Conservation (phyloP, 352 stramenopile species). For the Pythium plurisporium region DNA sequence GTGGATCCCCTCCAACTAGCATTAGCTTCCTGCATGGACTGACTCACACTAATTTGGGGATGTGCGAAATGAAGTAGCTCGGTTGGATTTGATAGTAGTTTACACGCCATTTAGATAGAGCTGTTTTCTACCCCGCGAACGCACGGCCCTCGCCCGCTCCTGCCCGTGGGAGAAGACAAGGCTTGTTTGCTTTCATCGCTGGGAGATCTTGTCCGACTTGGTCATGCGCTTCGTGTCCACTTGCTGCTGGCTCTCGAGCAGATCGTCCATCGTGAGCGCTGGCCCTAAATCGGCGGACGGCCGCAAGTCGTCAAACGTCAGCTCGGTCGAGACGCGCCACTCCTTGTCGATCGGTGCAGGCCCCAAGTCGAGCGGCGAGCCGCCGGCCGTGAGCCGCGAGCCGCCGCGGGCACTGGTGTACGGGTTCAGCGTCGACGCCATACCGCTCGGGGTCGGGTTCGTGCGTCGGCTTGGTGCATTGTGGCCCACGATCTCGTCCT, state of each 20-base stretch:
- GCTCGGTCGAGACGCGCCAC: constrained; percentile 19
- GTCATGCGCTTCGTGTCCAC: not conserved
- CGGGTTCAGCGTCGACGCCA: constrained; percentile 8
- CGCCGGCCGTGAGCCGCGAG: not conserved
- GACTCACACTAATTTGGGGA: not conserved
- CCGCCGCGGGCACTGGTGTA: not conserved
- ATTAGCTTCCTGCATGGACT: not conserved
- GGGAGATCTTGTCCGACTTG: constrained; percentile 7
- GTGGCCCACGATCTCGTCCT: constrained; percentile 19
- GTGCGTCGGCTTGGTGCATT: not conserved
- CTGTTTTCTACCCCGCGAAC: no score
- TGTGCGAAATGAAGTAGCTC: not conserved
- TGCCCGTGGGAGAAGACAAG: not conserved
- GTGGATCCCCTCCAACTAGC: constrained; percentile 14
- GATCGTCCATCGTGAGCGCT: constrained; percentile 22
- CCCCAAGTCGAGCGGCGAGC: constrained; percentile 10
- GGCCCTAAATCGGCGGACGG: constrained; percentile 5
- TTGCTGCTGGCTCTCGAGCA: constrained; percentile 20
- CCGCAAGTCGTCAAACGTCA: constrained; percentile 27
- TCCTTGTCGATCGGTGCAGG: no score
- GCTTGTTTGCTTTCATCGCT: not conserved
- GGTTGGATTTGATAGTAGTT: constrained; percentile 5
- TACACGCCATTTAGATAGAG: constrained; percentile 11
- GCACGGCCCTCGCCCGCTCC: no score
- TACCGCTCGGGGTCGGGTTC: not conserved